Percentiles rank a stretch among this genome's conserved stretches.
Conservation (phyloP, 2,329 filamentous ascomycete species). For the Emydomyces testavorans region DNA sequence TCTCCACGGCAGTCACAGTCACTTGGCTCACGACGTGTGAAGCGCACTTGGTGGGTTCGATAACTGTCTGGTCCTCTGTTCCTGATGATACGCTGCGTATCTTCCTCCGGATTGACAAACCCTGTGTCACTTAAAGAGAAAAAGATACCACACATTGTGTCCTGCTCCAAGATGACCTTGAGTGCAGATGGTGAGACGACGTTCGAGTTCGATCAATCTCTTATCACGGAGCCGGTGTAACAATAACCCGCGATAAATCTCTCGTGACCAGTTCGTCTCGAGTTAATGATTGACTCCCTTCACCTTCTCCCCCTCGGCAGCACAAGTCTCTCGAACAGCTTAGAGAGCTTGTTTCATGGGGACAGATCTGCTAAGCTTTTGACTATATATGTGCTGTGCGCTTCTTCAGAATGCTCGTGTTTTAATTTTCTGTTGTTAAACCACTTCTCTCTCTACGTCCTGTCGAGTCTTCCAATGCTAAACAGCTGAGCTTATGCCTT, state of each 20-base stretch:
- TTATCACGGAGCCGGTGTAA: constrained; percentile 1
- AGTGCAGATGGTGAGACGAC: not conserved
- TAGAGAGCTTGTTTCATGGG: not conserved
- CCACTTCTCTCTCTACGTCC: not conserved
- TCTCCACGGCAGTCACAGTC: not conserved
- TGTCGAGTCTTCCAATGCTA: not conserved
- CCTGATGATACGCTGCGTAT: constrained; percentile 27
- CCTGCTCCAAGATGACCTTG: not conserved
- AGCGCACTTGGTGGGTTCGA: constrained; percentile 24
- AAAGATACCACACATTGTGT: constrained; percentile 41
- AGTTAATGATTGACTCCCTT: not conserved
- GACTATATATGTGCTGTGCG: not conserved
- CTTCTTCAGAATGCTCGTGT: not conserved
- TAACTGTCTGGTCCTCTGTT: constrained; percentile 38
- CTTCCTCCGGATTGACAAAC: constrained; percentile 24
- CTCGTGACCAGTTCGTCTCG: constrained; percentile 3
- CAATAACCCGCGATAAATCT: constrained; percentile 3
- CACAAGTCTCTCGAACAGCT: not conserved
- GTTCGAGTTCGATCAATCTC: not conserved
- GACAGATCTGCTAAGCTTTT: not conserved
- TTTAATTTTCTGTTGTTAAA: not conserved
- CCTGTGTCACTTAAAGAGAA: constrained; percentile 36
- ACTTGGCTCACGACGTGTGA: constrained; percentile 5
- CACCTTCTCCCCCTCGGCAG: not conserved
- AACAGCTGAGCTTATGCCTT: constrained; percentile 7